phyloP scores from a whole-genome alignment of 805 yeast genomes.

The Yarrowia sp. region DNA sequence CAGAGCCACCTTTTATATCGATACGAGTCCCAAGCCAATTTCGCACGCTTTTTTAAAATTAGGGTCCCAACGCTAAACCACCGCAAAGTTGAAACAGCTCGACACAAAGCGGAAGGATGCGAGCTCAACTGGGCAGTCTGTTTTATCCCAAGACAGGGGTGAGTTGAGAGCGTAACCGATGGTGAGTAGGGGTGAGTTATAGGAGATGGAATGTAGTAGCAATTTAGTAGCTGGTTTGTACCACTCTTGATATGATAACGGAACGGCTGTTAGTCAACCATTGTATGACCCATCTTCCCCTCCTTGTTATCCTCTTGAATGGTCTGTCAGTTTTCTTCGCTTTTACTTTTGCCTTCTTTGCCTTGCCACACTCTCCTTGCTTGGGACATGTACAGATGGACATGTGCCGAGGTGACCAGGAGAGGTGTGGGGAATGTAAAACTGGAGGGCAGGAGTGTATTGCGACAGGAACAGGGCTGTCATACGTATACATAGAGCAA shows the following conservation, averaged over 20 bases:
- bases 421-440: too few species aligned
- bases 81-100: constrained; percentile 4
- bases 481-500: too few species aligned
- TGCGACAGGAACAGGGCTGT: too few species aligned
- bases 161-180: neutral
- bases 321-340: neutral
- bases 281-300: neutral
- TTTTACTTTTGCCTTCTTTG: neutral
- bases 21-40: neutral
- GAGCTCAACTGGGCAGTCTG: constrained; percentile 8
- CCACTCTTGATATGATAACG: too few species aligned
- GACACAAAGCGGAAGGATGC: constrained; percentile 27
- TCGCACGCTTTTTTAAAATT: neutral
- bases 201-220: too few species aligned
- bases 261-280: too few species aligned
- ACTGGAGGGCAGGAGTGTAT: too few species aligned
- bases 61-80: constrained; percentile 6
- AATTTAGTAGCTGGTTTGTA: too few species aligned
- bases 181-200: too few species aligned
- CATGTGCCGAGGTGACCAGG: constrained; percentile 3
- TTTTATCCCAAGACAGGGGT: constrained; percentile 24
- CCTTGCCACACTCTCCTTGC: constrained; percentile 27
- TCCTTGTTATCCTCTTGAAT: neutral
- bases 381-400: neutral
- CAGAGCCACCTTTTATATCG: neutral